Base-by-base conservation (phyloP, 148 eudicot species). In the Dysphania ambrosioides region DNA sequence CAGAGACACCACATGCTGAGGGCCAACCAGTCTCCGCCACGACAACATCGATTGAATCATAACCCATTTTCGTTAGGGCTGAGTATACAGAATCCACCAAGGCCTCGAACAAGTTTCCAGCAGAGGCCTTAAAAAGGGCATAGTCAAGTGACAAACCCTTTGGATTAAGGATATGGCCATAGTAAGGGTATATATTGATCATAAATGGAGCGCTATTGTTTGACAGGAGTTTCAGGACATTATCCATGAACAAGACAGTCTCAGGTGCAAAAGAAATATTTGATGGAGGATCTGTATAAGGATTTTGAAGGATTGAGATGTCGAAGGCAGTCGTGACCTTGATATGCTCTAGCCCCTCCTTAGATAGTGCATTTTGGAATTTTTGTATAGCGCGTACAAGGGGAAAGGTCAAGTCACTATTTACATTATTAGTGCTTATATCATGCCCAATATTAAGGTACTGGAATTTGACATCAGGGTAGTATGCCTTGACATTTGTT, bases 11-110 rank as follows among this genome's bases (percentile, higher is more conserved):
- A 1, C 92, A 87, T 1, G 47, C 71, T 1, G 88, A 64, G 3
- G 93, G 93, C 98, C 96, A 90, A 0, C 93, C 97, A 2, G 78
- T 87, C 68, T 91, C 93, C 0, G 86, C 68, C 15, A 91, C 96
- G 2, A 89, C 85, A 0, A 89, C 57, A 0, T 82, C 72, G 40
- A 88, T n/a, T 29, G 72, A 23, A 0, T 47, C 61, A 2, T 68
- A 83, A 0, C 87, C 83, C 1, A 58, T 76, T 71, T 82, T 88
- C 77, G 77, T 87, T 0, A 87, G 67, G 7, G 90, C 90, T 0
- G 83, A 77, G 66, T 87, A 78, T 29, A 77, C 56, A 1, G 86
- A 70, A n/a, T 86, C 89, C 68, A 86, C n/a, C 57, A 88, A 62
- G 5, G 83, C 85, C 65, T 79, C 85, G 16, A 85, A 79, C 77